Evolutionary conservation across 2,329 filamentous ascomycete species (phyloP), one percentile per base, ranked within the genome.

Genomic region (Knufia petricola): DNA sequence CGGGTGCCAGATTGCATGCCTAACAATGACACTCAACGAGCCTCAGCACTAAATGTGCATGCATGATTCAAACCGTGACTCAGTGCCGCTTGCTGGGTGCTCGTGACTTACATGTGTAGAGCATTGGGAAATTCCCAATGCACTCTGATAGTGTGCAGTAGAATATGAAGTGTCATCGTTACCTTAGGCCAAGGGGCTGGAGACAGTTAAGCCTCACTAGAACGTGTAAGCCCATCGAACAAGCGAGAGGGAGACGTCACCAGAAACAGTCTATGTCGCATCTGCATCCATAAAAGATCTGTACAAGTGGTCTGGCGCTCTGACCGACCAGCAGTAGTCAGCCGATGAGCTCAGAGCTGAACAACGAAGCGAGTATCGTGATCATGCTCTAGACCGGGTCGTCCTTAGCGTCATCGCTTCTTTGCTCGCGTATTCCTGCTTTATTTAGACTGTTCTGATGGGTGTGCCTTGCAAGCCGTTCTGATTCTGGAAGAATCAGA

Each of bases 291-390:
- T n/a, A n/a, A n/a, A n/a, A n/a, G n/a, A n/a, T n/a, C n/a, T n/a
- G n/a, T n/a, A n/a, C n/a, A n/a, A n/a, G n/a, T n/a, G n/a, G n/a
- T n/a, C n/a, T n/a, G n/a, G n/a, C n/a, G n/a, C n/a, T n/a, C n/a
- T n/a, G n/a, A n/a, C n/a, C n/a, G n/a, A n/a, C n/a, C n/a, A n/a
- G n/a, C n/a, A n/a, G n/a, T n/a, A n/a, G n/a, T n/a, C n/a, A n/a
- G n/a, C n/a, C n/a, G n/a, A n/a, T n/a, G n/a, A n/a, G n/a, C n/a
- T 36, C 32, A 36, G 32, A 36, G 32, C 32, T 36, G 32, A 36
- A 36, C 7, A n/a, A n/a, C n/a, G n/a, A n/a, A n/a, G n/a, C n/a
- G n/a, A n/a, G n/a, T n/a, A n/a, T n/a, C n/a, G n/a, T n/a, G n/a
- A n/a, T n/a, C 7, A 13, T n/a, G 9, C 6, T 6, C 6, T 17